Conservation (phyloP, 2,329 filamentous ascomycete species). For the Talaromyces sp. region DNA sequence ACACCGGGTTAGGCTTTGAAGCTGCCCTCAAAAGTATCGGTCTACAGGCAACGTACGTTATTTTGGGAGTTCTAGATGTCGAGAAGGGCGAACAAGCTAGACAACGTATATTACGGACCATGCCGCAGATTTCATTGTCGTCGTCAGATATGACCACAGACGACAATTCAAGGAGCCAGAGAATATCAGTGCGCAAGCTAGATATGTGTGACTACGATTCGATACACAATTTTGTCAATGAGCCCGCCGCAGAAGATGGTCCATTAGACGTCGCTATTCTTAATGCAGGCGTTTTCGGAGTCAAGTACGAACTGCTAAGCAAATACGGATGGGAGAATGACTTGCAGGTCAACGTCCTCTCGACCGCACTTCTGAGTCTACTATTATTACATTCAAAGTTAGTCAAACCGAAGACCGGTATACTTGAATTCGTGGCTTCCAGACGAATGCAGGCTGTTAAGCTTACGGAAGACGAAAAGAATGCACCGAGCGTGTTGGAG, state of each 20-base stretch:
- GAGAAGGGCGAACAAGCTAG: conserved; percentile 32
- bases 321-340: conserved; percentile 8
- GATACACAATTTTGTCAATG: conserved; percentile 9
- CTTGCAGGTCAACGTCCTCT: conserved; percentile 14
- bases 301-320: not conserved
- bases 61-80: conserved; percentile 46
- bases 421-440: conserved; percentile 15
- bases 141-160: not conserved
- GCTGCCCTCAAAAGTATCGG: conserved; percentile 45
- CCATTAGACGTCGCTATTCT: conserved; percentile 1
- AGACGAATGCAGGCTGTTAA: conserved; percentile 11
- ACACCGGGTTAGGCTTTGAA: conserved; percentile 48
- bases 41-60: conserved; percentile 41
- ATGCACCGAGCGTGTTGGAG: not conserved
- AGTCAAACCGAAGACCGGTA: not conserved
- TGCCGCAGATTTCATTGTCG: not conserved
- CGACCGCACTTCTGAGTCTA: conserved; percentile 3
- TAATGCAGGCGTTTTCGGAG: conserved; percentile 6
- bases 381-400: not conserved
- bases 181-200: not conserved
- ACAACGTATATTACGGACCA: not conserved
- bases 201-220: conserved; percentile 10
- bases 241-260: not conserved
- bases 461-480: conserved; percentile 2
- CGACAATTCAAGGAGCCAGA: not conserved